Base-by-base conservation (phyloP, 495 filamentous ascomycete genomes). In the Xylaria bambusicola region DNA sequence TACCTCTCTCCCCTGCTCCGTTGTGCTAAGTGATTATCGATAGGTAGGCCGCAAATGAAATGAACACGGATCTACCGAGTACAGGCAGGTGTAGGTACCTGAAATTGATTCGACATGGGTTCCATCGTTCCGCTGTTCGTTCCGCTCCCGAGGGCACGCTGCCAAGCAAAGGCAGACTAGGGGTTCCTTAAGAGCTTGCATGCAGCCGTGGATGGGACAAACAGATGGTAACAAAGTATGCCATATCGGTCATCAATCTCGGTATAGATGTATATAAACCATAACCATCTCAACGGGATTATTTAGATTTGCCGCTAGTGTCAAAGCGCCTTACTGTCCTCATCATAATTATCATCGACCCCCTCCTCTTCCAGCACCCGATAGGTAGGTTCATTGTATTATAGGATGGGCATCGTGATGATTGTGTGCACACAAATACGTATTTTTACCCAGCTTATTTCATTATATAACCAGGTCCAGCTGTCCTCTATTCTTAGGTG, bases 21-120 rank as follows among this genome's bases (percentile, higher is more conserved):
- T 53, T 50, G 51, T 26, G 44, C 26, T 49, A 41, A 56, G 58
- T 35, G 51, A 61, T 44, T 55, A 55, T 61, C 58, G 58, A 61
- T 61, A 55, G 58, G 36, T 24, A 17, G 38, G 31, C 36, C 38
- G 1, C 21, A 53, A 27, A 31, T 46, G 6, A 26, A 36, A 45
- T 35, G 29, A 18, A 23, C 26, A 24, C 6, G 41, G 41, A 1
- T 44, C 6, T 5, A 44, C 20, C n/a, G n/a, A n/a, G n/a, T n/a
- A n/a, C n/a, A n/a, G n/a, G n/a, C n/a, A n/a, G n/a, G n/a, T n/a
- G n/a, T n/a, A 13, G 42, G 42, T 26, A 26, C 42, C 42, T 46
- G 29, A 33, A 46, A 46, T 8, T 35, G 41, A 18, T 21, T 26
- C 42, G 29, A 36, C 44, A 36, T n/a, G 40, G 24, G 53, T 29